Evolutionary conservation across 306 rosid species (phyloP).

Genomic region (Rubus idaeus): DNA sequence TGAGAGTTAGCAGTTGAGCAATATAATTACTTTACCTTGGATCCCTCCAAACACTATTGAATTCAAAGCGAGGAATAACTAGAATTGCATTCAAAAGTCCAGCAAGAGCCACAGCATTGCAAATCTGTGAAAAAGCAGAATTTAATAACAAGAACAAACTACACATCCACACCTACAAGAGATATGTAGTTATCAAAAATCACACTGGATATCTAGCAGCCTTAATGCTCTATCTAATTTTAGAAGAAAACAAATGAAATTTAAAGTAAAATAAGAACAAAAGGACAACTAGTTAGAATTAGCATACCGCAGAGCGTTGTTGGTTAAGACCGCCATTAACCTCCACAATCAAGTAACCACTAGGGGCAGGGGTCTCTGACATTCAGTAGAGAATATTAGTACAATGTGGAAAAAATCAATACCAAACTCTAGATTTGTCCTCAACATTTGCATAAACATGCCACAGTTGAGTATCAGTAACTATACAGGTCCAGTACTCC

Average conservation of each 20-base stretch:
- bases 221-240: neutral
- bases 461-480: neutral
- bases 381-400: constrained; percentile 25
- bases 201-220: neutral
- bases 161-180: neutral
- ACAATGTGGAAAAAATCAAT: neutral
- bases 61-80: constrained; percentile 83
- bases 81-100: constrained; percentile 85
- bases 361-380: constrained; percentile 58
- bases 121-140: constrained; percentile 51
- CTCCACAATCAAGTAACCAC: constrained; percentile 82
- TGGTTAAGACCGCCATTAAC: constrained; percentile 99
- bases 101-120: constrained; percentile 97
- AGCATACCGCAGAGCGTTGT: constrained; percentile 85
- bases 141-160: neutral
- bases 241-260: neutral
- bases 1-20: neutral
- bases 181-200: neutral
- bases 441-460: neutral
- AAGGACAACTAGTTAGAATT: constrained; percentile 12
- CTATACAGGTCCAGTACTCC: neutral
- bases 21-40: constrained; percentile 55
- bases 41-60: constrained; percentile 93
- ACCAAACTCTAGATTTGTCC: neutral
- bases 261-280: neutral